Evolutionary conservation across 2,329 filamentous ascomycete species (phyloP), one percentile per base, ranked within the genome.

Genomic region (Lachnellula willkommii): DNA sequence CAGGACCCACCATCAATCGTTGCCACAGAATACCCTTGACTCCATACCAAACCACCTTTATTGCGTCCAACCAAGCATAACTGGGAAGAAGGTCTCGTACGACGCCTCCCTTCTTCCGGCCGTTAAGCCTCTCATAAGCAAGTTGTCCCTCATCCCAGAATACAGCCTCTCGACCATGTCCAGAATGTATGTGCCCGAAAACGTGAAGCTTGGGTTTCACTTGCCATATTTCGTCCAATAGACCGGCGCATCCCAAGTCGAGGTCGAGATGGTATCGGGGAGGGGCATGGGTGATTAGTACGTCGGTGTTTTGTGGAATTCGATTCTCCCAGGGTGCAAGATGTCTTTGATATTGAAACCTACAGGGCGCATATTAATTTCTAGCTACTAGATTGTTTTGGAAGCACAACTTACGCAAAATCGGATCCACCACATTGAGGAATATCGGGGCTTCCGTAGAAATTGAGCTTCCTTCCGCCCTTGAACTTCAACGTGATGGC

Each of bases 371-470:
- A 62, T 50, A 62, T 56, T 22, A 20, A 6, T 46, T 14, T 11
- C 5, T 26, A 17, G 17, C 14, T 15, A 14, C 28, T 7, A 4
- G 9, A 35, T n/a, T 15, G 8, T 3, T 8, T 32, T 32, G 28
- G 7, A 20, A 14, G 52, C 8, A 46, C 7, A 24, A 56, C 69
- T 52, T 65, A 78, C 73, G 82, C 90, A 74, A 89, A 87, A 24
- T 86, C 80, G 9, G 75, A 73, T 43, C 84, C 83, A n/a, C 89
- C 87, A 66, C 89, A 88, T 52, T 79, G 76, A 1, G 91, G 91
- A 63, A 95, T 85, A 64, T 92, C 86, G 1, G 90, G 89, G 0
- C 86, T 86, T 9, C 93, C 93, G 72, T 90, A 95, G 58, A 97
- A 74, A 51, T 79, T 85, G 55, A 94, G 72, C 22, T 74, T 77